phyloP scores from a whole-genome alignment of 805 yeast species.

The Sungouiozyma intestinalis region DNA sequence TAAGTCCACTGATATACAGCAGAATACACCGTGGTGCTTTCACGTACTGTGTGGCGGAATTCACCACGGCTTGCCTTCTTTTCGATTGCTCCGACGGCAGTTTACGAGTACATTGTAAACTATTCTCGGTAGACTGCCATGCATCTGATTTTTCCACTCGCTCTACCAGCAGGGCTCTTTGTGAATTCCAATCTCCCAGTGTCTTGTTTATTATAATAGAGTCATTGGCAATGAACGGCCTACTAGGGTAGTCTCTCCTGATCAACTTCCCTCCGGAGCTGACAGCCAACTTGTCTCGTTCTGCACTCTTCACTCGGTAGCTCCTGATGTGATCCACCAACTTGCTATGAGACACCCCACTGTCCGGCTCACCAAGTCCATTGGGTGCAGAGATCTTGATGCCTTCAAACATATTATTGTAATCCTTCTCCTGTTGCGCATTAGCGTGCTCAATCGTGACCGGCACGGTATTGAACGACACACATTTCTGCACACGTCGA shows the following conservation, averaged over 20 bases:
- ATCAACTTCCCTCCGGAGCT: slow-evolving; percentile 21
- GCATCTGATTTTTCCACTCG: slow-evolving; percentile 6
- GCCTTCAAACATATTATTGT: slow-evolving; percentile 15
- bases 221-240: slow-evolving; percentile 21
- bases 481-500: slow-evolving; percentile 3
- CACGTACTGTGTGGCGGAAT: slow-evolving; percentile 12
- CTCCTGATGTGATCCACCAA: background rate
- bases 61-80: slow-evolving; percentile 10
- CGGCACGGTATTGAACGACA: slow-evolving; percentile 30
- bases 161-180: slow-evolving; percentile 7
- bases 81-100: slow-evolving; percentile 10
- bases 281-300: slow-evolving; percentile 8
- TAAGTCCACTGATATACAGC: slow-evolving; percentile 58
- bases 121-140: slow-evolving; percentile 5
- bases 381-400: slow-evolving; percentile 10
- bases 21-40: slow-evolving; percentile 38
- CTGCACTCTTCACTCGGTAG: background rate
- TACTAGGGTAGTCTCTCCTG: slow-evolving; percentile 25
- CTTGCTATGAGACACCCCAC: background rate
- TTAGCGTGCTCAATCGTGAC: slow-evolving; percentile 11
- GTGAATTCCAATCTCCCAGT: slow-evolving; percentile 13
- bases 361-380: background rate
- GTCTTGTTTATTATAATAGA: slow-evolving; percentile 19
- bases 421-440: background rate
- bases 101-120: background rate